These are phyloP conservation scores for Mycena galericulata DNA, from an alignment of 768 basidiomycete genomes.

Conservation along the genomic window DNA sequence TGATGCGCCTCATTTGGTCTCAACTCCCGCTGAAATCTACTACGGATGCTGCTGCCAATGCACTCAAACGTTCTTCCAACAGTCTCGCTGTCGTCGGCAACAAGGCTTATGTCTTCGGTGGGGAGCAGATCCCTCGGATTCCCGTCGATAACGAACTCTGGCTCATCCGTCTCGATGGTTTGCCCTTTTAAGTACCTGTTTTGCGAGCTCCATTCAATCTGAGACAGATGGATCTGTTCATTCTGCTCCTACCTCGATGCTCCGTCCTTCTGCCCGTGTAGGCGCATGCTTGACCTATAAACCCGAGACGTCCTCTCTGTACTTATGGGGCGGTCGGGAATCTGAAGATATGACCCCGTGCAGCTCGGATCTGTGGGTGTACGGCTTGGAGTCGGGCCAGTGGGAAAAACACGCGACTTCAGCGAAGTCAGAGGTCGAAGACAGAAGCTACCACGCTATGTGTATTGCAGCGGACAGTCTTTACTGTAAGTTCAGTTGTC, in stretches of 20 bases:
- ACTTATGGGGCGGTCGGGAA: constrained; percentile 18
- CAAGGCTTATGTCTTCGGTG: constrained; percentile 5
- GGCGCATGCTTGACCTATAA: constrained; percentile 4
- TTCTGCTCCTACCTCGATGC: not conserved
- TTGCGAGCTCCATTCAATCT: not conserved
- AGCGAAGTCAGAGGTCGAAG: not conserved
- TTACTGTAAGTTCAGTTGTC: not conserved
- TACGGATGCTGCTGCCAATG: not conserved
- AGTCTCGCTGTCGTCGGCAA: constrained; percentile 1
- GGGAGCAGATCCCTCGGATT: not conserved
- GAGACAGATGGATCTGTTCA: constrained; percentile 1
- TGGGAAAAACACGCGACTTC: not conserved
- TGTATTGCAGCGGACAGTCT: not conserved
- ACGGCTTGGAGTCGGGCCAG: not conserved
- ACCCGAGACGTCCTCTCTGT: not conserved
- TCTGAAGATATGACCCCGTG: constrained; percentile 13
- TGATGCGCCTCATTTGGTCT: constrained; percentile 4
- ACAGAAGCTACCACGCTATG: constrained; percentile 18
- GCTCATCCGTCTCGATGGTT: constrained; percentile 4
- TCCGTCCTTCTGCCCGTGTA: constrained; percentile 9
- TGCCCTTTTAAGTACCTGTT: not conserved
- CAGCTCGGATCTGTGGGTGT: constrained; percentile 1
- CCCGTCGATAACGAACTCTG: constrained; percentile 14
- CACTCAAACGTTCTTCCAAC: constrained; percentile 13
- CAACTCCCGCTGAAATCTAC: not conserved